phyloP scores from a whole-genome alignment of 2,329 filamentous ascomycete genomes.

The Pseudohalonectria lignicola region DNA sequence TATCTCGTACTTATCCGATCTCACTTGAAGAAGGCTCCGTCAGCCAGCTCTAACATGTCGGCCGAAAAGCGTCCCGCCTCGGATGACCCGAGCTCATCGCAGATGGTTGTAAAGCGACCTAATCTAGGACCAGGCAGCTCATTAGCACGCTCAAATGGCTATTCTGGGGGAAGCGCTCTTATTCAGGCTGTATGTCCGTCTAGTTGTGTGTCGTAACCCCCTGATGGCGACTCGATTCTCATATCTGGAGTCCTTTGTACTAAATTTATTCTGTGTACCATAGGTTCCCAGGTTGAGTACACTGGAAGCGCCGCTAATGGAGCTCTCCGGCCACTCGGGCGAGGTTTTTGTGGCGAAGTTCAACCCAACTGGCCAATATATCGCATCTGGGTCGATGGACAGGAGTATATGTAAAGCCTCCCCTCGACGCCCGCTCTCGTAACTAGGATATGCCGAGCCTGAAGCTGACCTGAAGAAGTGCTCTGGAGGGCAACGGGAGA shows the following conservation, averaged over 20 bases:
- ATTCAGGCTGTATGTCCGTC: constrained; percentile 35
- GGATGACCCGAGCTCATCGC: constrained; percentile 66
- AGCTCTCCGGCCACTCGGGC: constrained; percentile 70
- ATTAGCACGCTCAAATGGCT: neutral
- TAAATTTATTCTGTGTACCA: no score
- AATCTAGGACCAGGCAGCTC: constrained; percentile 43
- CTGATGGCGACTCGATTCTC: no score
- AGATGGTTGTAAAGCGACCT: constrained; percentile 82
- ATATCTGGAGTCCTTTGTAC: no score
- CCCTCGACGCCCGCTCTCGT: no score
- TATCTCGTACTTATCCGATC: no score
- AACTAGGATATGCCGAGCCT: no score
- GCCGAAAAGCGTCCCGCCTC: constrained; percentile 87
- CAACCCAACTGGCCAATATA: constrained; percentile 75
- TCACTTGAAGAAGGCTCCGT: no score
- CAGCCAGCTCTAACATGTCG: no score
- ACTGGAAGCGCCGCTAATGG: constrained; percentile 87
- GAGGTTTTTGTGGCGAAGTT: constrained; percentile 90
- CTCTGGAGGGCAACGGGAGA: constrained; percentile 88
- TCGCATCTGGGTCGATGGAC: constrained; percentile 94
- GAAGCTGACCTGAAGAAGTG: constrained; percentile 48
- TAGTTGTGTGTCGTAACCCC: no score
- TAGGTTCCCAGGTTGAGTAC: constrained; percentile 71
- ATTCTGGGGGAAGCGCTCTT: constrained; percentile 29
- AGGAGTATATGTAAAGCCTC: constrained; percentile 62